phyloP scores from a whole-genome alignment of 2,329 filamentous ascomycete species.

The Exophiala sp. region DNA sequence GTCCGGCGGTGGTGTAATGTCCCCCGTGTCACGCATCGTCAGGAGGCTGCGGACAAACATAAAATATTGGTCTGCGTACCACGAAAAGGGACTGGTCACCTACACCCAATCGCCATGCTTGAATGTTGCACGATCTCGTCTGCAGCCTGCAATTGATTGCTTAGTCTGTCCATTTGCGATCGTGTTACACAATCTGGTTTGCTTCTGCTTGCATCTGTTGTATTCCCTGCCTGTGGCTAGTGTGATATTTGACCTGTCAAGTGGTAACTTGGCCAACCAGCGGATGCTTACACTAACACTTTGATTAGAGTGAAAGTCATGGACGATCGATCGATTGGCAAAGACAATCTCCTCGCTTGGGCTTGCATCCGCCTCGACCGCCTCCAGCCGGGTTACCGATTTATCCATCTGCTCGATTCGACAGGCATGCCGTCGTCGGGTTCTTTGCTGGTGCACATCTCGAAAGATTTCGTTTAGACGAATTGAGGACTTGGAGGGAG shows the following conservation, averaged over 20 bases:
- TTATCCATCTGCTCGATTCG: slow-evolving; percentile 68
- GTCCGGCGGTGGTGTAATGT: slow-evolving; percentile 3
- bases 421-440: slow-evolving; percentile 62
- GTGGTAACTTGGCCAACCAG: slow-evolving; percentile 3
- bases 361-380: slow-evolving; percentile 80
- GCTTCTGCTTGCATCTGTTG: neutral
- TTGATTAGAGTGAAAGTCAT: slow-evolving; percentile 67
- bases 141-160: neutral
- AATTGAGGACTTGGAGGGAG: slow-evolving; percentile 2
- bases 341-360: slow-evolving; percentile 79
- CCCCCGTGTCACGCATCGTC: slow-evolving; percentile 3
- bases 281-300: slow-evolving; percentile 8
- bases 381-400: slow-evolving; percentile 66
- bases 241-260: slow-evolving; percentile 16
- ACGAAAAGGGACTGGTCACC: neutral
- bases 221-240: neutral
- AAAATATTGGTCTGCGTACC: neutral
- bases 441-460: slow-evolving; percentile 66
- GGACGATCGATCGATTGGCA: slow-evolving; percentile 68
- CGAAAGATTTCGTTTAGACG: slow-evolving; percentile 44
- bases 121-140: neutral
- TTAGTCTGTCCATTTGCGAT: slow-evolving; percentile 15
- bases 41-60: neutral
- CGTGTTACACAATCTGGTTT: slow-evolving; percentile 17
- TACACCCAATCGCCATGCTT: neutral